Evolutionary conservation across 768 basidiomycete species (phyloP).

Genomic region (Suillus ampliporus): DNA sequence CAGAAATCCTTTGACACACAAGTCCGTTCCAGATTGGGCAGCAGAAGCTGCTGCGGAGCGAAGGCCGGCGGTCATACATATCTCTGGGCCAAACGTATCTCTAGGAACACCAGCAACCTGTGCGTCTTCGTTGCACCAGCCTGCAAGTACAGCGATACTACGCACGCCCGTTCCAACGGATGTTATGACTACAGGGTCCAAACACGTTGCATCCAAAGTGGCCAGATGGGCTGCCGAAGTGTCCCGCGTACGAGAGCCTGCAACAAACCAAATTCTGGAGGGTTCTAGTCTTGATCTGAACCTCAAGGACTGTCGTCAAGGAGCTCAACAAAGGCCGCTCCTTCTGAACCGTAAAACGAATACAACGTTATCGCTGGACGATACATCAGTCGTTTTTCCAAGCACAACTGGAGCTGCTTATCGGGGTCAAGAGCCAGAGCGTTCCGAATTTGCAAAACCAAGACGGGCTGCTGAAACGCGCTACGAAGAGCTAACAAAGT

Average conservation of each 20-base stretch:
- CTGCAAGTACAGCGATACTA: not conserved
- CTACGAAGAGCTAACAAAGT: not conserved
- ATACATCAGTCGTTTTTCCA: not conserved
- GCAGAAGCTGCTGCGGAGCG: conserved; percentile 1
- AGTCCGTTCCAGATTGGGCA: not conserved
- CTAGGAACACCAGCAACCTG: not conserved
- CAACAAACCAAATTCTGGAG: not conserved
- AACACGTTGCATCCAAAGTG: not conserved
- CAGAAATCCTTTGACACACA: not conserved
- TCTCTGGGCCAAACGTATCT: not conserved
- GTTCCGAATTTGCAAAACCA: conserved; percentile 6
- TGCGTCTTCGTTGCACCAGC: not conserved
- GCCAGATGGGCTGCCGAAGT: conserved; percentile 5
- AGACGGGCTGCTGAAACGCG: conserved; percentile 1
- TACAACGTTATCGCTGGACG: conserved; percentile 4
- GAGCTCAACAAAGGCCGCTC: not conserved
- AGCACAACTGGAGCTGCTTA: not conserved
- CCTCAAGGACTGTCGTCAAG: not conserved
- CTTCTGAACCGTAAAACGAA: not conserved
- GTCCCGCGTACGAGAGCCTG: conserved; percentile 2
- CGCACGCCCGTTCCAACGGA: not conserved
- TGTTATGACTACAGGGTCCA: not conserved
- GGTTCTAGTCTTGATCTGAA: conserved; percentile 3
- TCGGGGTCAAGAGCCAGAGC: not conserved
- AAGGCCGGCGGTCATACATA: not conserved